Percentiles rank a stretch among this genome's conserved stretches.
These are phyloP conservation scores for Gelatoporia subvermispora DNA, from an alignment of 768 basidiomycete species.

Conservation along the genomic window DNA sequence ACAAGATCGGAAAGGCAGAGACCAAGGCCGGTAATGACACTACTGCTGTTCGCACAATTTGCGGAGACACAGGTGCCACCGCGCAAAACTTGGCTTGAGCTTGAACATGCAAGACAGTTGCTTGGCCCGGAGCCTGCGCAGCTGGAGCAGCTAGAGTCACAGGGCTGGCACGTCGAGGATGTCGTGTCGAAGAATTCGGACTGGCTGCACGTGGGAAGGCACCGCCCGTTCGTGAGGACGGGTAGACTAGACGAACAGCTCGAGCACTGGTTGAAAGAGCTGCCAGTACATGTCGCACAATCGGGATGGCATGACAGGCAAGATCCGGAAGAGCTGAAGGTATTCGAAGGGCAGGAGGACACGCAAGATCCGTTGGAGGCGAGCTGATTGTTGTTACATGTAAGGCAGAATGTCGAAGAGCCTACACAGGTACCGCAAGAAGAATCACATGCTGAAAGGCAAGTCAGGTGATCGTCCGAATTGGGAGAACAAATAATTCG, in stretches of 20 bases:
- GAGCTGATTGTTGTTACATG: slow-evolving; percentile 62
- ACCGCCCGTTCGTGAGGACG: slow-evolving; percentile 70
- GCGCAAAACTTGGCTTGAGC: slow-evolving; percentile 55
- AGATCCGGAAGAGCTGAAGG: slow-evolving; percentile 58
- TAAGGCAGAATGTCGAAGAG: slow-evolving; percentile 64
- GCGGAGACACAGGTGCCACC: slow-evolving; percentile 60
- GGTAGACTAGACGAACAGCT: slow-evolving; percentile 64
- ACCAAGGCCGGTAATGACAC: slow-evolving; percentile 65
- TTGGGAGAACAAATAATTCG: slow-evolving; percentile 20
- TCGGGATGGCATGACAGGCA: slow-evolving; percentile 83
- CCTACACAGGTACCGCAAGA: slow-evolving; percentile 71
- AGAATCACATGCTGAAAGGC: slow-evolving; percentile 55
- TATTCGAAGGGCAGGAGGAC: slow-evolving; percentile 65
- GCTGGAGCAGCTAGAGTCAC: slow-evolving; percentile 74
- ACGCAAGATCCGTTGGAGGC: slow-evolving; percentile 74
- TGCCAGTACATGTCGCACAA: slow-evolving; percentile 78
- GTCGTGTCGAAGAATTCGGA: slow-evolving; percentile 68
- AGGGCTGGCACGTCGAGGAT: slow-evolving; percentile 59
- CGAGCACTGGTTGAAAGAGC: slow-evolving; percentile 73
- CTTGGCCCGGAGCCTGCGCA: slow-evolving; percentile 66
- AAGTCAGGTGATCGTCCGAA: slow-evolving; percentile 3
- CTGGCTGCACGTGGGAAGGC: slow-evolving; percentile 71
- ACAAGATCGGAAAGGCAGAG: slow-evolving; percentile 78
- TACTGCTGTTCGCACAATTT: slow-evolving; percentile 51
- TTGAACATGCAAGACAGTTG: slow-evolving; percentile 72